Conservation (phyloP, 768 basidiomycete genomes). For the Collybiopsis confluens region DNA sequence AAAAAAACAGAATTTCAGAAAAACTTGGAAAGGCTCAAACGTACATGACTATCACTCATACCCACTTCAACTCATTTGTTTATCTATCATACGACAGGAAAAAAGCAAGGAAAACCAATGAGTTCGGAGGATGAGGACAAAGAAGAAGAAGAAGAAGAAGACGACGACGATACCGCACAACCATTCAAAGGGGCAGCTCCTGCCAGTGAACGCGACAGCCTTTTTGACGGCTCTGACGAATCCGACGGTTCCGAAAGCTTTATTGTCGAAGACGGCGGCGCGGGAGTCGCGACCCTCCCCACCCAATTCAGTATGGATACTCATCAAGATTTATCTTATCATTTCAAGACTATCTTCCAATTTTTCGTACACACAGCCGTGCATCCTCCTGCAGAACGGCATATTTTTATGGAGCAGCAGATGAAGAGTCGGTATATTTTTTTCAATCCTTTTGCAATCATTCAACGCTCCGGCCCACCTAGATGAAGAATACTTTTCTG, state of each 20-base stretch:
- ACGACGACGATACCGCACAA: too few species aligned
- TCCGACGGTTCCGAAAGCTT: slow-evolving; percentile 25
- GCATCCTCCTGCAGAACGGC: slow-evolving; percentile 45
- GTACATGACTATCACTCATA: slow-evolving; percentile 29
- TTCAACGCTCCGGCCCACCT: neutral
- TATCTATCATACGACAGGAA: slow-evolving; percentile 24
- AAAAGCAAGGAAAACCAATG: slow-evolving; percentile 35
- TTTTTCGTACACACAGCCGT: slow-evolving; percentile 82
- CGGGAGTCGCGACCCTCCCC: slow-evolving; percentile 48
- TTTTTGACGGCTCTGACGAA: slow-evolving; percentile 34
- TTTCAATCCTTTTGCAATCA: neutral
- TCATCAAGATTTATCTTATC: slow-evolving; percentile 69
- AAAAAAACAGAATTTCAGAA: slow-evolving; percentile 59
- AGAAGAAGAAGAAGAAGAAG: slow-evolving; percentile 24
- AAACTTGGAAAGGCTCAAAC: slow-evolving; percentile 62
- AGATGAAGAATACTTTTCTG: slow-evolving; percentile 70
- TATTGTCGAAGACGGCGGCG: slow-evolving; percentile 67
- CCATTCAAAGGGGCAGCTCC: slow-evolving; percentile 48
- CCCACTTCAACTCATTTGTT: too few species aligned
- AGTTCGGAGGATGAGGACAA: slow-evolving; percentile 22
- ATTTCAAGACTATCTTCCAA: slow-evolving; percentile 87
- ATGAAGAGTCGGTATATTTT: slow-evolving; percentile 42
- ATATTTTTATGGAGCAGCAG: slow-evolving; percentile 48
- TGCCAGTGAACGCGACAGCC: slow-evolving; percentile 28
- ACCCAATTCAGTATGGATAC: slow-evolving; percentile 76